Conservation (phyloP, 495 filamentous ascomycete genomes). For the Aspergillus affinis region DNA sequence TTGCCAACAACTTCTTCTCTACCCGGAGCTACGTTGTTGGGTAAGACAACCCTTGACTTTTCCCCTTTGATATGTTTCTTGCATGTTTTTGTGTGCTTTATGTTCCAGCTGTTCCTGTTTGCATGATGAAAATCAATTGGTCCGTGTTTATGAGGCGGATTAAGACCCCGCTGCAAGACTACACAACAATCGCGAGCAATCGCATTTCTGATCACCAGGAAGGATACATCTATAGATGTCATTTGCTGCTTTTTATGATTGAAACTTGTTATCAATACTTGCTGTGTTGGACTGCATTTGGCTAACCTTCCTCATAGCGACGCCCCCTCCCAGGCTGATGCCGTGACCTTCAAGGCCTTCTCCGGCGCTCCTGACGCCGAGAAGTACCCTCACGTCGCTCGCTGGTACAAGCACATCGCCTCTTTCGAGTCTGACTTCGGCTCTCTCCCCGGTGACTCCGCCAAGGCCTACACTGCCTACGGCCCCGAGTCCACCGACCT, state of each 20-base stretch:
- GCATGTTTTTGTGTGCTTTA: constrained; percentile 12
- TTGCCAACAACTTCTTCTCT: constrained; percentile 87
- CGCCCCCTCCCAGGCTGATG: constrained; percentile 90
- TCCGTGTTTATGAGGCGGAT: constrained; percentile 99
- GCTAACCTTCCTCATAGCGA: constrained; percentile 58
- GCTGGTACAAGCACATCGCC: constrained; percentile 99
- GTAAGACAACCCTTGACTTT: constrained; percentile 52
- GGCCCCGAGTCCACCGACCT: constrained; percentile 78
- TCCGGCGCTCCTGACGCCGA: constrained; percentile 68
- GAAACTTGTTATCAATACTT: not conserved
- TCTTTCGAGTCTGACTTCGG: constrained; percentile 88
- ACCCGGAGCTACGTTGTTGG: constrained; percentile 92
- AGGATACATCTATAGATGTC: constrained; percentile 11
- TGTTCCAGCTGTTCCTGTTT: constrained; percentile 25
- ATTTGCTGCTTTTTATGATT: constrained; percentile 14
- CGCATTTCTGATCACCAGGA: constrained; percentile 73
- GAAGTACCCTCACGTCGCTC: constrained; percentile 90
- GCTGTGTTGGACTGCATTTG: constrained; percentile 11
- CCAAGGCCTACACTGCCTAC: constrained; percentile 83
- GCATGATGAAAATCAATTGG: constrained; percentile 90
- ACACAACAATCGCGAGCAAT: constrained; percentile 70
- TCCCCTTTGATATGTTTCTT: constrained; percentile 15
- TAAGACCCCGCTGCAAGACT: constrained; percentile 94
- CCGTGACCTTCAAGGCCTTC: constrained; percentile 88
- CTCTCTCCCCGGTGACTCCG: constrained; percentile 86